Conservation (phyloP, 257 asterid species). For the Nicotiana attenuata region DNA sequence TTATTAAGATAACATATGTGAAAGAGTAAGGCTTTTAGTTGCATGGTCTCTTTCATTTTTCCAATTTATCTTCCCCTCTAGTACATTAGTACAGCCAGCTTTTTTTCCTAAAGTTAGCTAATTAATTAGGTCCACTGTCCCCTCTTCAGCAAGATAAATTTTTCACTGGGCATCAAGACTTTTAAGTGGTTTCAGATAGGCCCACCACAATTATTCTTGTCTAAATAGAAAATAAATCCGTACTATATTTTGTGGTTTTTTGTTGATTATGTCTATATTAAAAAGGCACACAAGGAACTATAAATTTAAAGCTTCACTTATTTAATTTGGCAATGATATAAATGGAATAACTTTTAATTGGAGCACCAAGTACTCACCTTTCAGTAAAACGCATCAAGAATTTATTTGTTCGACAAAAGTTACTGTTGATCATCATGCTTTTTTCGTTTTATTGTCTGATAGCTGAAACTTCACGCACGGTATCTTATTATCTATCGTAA, state of each 20-base stretch:
- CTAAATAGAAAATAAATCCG: conserved; percentile 11
- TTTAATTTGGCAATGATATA: background rate
- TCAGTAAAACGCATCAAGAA: background rate
- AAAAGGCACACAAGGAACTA: conserved; percentile 1
- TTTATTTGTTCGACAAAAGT: background rate
- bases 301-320: background rate
- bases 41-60: conserved; percentile 4
- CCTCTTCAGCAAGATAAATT: background rate
- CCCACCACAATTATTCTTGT: conserved; percentile 16
- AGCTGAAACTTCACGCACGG: background rate
- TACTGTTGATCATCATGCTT: background rate
- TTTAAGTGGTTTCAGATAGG: conserved; percentile 4
- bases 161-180: conserved; percentile 6
- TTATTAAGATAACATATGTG: background rate
- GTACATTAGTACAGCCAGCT: background rate
- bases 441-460: background rate
- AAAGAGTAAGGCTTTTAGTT: background rate
- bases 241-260: background rate
- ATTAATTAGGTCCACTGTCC: conserved; percentile 12
- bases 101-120: background rate
- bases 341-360: conserved; percentile 8
- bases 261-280: conserved; percentile 5
- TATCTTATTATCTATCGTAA: background rate
- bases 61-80: background rate
- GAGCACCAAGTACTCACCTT: background rate